Evolutionary conservation across 139 green algal species (phyloP).

Genomic region (Limnomonas spitsbergensis): DNA sequence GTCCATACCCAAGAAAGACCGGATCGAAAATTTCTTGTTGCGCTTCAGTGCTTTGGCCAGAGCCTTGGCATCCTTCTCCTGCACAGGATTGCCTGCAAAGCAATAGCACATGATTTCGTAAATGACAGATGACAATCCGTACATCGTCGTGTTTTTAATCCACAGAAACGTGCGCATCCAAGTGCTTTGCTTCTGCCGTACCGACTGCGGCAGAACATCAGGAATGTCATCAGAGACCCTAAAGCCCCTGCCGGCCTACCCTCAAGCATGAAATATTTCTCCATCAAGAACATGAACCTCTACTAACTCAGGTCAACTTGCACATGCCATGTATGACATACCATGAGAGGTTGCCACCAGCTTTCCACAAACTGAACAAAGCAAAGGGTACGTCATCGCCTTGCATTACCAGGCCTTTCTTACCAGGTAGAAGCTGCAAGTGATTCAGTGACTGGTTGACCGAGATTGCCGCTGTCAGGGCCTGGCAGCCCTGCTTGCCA

Average conservation of each 20-base stretch:
- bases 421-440: slow-evolving; percentile 51
- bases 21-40: slow-evolving; percentile 42
- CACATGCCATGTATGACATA: too few relatives aligned
- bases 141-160: not conserved
- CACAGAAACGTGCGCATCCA: not conserved
- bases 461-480: slow-evolving; percentile 41
- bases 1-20: slow-evolving; percentile 25
- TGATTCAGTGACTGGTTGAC: slow-evolving; percentile 42
- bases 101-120: not conserved
- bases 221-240: not conserved
- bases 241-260: not conserved
- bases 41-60: slow-evolving; percentile 41
- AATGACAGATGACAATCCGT: not conserved
- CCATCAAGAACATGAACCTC: too few relatives aligned
- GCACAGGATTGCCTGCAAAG: slow-evolving; percentile 37
- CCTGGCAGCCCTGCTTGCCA: slow-evolving; percentile 46
- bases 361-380: not conserved
- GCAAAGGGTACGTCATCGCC: too few relatives aligned
- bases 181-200: not conserved
- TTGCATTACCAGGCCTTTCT: not conserved
- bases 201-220: not conserved
- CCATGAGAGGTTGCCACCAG: too few relatives aligned
- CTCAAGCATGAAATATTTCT: too few relatives aligned
- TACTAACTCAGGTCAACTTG: too few relatives aligned
- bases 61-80: slow-evolving; percentile 43